Base-by-base conservation (phyloP, 371 early-diverging fungal genomes). In the Haplosporangium sp. region DNA sequence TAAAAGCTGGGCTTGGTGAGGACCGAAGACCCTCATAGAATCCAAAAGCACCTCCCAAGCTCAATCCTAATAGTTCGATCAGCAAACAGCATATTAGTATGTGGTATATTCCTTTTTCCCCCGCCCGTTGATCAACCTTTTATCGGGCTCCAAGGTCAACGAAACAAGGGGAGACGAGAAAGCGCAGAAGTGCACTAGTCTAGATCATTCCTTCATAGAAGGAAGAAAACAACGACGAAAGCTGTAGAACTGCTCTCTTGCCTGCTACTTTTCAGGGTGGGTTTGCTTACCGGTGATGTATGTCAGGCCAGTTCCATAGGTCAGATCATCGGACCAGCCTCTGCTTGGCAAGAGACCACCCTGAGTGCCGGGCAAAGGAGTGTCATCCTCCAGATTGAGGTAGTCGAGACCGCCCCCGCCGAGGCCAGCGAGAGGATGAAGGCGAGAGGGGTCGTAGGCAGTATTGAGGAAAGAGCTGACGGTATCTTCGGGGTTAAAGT, bases 271-370 rank as follows among this genome's bases (percentile, higher is more conserved):
- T 12, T n/a, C 12, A 46, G 46, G 5, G 11, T 46, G 12, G 16
- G 46, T 46, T 46, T 12, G 46, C 68, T 55, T 82, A 83, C 94
- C 95, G 21, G 89, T 82, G 65, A 95, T 82, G 73, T 95, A 95
- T 55, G 90, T 86, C 5, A 93, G 88, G 12, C 95, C 95, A 5
- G 94, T 92, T 52, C 95, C 95, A 82, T 95, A 95, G 84, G 94
- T 93, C 43, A 95, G 84, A 84, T 94, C 95, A 61, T 95, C 95
- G 42, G 91, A 85, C 89, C 91, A 91, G 36, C 93, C 89, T 67
- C 95, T 87, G 66, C 91, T 90, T 50, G 95, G 95, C 52, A 94
- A 68, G 61, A 89, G 74, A 38, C 89, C 89, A n/a, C 82, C 82
- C 54, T 70, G 65, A 36, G 74, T 51, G 50, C 68, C 60, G 21